A percentile compares a stretch with the other conserved stretches of the same genome.
phyloP scores from a whole-genome alignment of 192 early-diverging fungal genomes.

The Mortierella claussenii region DNA sequence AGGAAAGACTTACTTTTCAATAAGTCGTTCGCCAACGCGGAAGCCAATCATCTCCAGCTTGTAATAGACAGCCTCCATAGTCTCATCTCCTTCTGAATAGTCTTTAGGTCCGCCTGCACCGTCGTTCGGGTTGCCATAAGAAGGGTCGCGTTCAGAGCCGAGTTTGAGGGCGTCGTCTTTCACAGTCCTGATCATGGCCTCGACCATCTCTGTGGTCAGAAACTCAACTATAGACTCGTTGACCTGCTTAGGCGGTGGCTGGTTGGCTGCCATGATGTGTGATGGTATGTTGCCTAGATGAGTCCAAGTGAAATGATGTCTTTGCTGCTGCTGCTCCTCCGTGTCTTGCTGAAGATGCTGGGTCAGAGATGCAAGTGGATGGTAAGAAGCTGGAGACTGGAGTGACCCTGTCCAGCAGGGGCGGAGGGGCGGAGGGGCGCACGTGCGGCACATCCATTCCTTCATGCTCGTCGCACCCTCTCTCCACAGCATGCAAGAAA shows the following conservation, averaged over 20 bases:
- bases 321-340: not conserved
- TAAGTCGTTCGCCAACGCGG: conserved; percentile 86
- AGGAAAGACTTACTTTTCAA: conserved; percentile 71
- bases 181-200: conserved; percentile 69
- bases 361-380: no score
- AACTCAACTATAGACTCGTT: conserved; percentile 79
- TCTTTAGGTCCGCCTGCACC: conserved; percentile 44
- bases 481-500: no score
- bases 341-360: not conserved
- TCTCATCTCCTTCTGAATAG: conserved; percentile 66
- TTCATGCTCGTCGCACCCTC: no score
- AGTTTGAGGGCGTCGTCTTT: conserved; percentile 51
- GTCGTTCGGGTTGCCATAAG: conserved; percentile 33
- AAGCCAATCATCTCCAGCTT: conserved; percentile 94
- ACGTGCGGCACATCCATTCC: no score
- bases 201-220: conserved; percentile 81
- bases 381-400: no score
- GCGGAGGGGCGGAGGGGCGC: no score
- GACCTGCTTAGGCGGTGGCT: conserved; percentile 51
- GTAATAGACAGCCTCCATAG: conserved; percentile 88
- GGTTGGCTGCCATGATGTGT: conserved; percentile 34
- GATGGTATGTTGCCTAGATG: not conserved
- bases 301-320: not conserved
- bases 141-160: conserved; percentile 25
- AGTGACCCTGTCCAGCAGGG: no score